A percentile compares a stretch with the other conserved stretches of the same genome.
These are phyloP conservation scores for Vitis amurensis DNA, from an alignment of 164 flowering plant genomes.

Conservation along the genomic window DNA sequence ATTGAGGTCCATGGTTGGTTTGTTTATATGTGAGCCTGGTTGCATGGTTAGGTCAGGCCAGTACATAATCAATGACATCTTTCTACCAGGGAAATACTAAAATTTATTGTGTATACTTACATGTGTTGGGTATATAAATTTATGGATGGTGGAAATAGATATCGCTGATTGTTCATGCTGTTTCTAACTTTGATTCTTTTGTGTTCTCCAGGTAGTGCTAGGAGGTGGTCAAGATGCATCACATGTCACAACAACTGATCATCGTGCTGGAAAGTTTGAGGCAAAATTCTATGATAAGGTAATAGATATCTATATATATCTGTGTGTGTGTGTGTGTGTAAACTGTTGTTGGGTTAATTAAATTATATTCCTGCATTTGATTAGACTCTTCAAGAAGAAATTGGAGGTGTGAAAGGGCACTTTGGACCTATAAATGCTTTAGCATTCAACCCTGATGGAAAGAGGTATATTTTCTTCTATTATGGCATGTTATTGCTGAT, in stretches of 20 bases:
- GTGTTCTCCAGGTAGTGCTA: conserved; percentile 66
- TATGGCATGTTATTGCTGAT: too few species aligned
- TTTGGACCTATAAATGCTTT: conserved; percentile 95
- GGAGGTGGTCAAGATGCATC: conserved; percentile 99
- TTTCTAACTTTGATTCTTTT: background rate
- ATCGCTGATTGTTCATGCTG: too few species aligned
- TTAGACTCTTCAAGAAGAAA: conserved; percentile 88
- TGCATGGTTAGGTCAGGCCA: too few species aligned
- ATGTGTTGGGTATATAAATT: too few species aligned
- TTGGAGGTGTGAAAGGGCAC: conserved; percentile 95
- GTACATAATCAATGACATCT: too few species aligned
- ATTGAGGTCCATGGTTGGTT: too few species aligned
- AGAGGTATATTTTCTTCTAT: conserved; percentile 47
- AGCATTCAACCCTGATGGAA: conserved; percentile 94
- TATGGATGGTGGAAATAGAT: too few species aligned
- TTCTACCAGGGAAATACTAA: too few species aligned
- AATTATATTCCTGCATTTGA: background rate
- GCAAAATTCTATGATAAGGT: conserved; percentile 95
- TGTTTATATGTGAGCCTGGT: too few species aligned
- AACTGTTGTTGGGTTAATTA: background rate
- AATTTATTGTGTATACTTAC: too few species aligned
- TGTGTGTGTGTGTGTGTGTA: background rate
- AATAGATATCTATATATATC: background rate
- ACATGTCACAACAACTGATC: conserved; percentile 86
- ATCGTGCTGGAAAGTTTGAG: conserved; percentile 96